Conservation (phyloP, 2,329 filamentous ascomycete species). For the Blumeria graminis region DNA sequence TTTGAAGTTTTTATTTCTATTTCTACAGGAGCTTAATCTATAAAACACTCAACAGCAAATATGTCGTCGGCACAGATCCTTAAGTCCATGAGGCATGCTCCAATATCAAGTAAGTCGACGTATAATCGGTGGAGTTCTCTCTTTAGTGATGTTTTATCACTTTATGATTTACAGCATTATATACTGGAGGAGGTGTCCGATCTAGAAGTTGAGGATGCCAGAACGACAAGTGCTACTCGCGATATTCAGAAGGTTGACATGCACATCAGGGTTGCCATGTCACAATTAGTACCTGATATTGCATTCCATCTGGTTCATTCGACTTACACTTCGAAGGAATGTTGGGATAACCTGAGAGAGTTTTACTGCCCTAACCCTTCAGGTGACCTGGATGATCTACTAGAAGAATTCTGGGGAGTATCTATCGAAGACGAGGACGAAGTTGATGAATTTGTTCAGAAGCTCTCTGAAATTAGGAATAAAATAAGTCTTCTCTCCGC, state of each 20-base stretch:
- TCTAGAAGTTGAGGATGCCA: too few species aligned
- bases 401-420: neutral
- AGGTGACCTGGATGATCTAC: neutral
- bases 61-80: constrained; percentile 1
- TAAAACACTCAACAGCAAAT: neutral
- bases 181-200: neutral
- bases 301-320: neutral
- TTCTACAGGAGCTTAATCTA: too few species aligned
- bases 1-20: too few species aligned
- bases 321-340: neutral
- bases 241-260: neutral
- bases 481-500: neutral
- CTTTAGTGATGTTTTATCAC: neutral
- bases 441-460: neutral
- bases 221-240: too few species aligned
- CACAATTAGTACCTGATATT: neutral
- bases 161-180: neutral
- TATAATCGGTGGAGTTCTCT: neutral
- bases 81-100: neutral
- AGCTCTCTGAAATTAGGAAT: neutral
- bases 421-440: neutral
- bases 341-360: neutral
- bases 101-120: neutral
- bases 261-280: neutral
- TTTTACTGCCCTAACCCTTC: neutral